A percentile compares a stretch with the other conserved stretches of the same genome.
Conservation (phyloP, 176 grass and related monocot genomes). For the Carex parvula region DNA sequence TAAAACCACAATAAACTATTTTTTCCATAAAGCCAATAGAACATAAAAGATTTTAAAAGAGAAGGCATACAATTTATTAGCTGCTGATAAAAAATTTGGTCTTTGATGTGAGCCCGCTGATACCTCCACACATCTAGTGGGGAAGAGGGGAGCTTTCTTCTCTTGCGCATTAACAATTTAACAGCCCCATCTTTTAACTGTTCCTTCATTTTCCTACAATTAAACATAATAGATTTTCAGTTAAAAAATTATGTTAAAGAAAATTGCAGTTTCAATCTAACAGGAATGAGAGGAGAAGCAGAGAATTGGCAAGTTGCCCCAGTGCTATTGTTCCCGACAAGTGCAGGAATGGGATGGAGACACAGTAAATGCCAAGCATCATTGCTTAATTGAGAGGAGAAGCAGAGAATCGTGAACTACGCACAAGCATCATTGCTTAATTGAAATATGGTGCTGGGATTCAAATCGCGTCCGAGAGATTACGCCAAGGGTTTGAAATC, state of each 20-base stretch:
- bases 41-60: not conserved
- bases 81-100: slow-evolving; percentile 45
- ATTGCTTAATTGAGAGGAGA: too few species aligned
- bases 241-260: slow-evolving; percentile 2
- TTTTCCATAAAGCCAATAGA: not conserved
- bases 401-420: too few species aligned
- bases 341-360: not conserved
- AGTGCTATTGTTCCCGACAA: not conserved
- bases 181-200: slow-evolving; percentile 22
- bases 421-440: too few species aligned
- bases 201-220: slow-evolving; percentile 27
- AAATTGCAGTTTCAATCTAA: slow-evolving; percentile 6
- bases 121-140: slow-evolving; percentile 49
- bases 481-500: too few species aligned
- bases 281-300: not conserved
- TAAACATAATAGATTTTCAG: not conserved
- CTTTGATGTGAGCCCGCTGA: slow-evolving; percentile 35
- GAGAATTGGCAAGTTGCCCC: not conserved
- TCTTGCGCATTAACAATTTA: slow-evolving; percentile 41
- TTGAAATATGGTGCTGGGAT: too few species aligned
- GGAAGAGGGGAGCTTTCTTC: slow-evolving; percentile 60
- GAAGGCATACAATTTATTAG: slow-evolving; percentile 39
- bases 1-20: not conserved
- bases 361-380: too few species aligned
- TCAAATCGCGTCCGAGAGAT: too few species aligned